Evolutionary conservation across 352 stramenopile species (phyloP).

Genomic region (Phytophthora boehmeriae): DNA sequence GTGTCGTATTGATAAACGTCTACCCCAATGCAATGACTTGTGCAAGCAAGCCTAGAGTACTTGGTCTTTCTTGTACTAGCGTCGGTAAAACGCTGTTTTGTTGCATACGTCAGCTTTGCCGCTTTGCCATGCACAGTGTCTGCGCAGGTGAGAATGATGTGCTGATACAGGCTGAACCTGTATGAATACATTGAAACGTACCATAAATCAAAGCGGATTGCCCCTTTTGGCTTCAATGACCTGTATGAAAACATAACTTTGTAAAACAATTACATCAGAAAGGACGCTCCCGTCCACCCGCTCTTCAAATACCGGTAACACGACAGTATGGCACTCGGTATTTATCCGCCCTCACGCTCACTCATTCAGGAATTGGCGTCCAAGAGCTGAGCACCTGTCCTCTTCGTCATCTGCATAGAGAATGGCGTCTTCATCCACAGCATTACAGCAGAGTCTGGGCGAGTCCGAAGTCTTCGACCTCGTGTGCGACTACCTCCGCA

Average conservation of each 20-base stretch:
- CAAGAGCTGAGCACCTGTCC: constrained; percentile 19
- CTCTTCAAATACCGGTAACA: constrained; percentile 13
- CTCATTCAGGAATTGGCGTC: constrained; percentile 38
- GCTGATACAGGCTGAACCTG: constrained; percentile 13
- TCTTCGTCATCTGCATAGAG: constrained; percentile 1
- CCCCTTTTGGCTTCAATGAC: not conserved
- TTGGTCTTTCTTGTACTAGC: too few species aligned
- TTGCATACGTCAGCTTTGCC: too few species aligned
- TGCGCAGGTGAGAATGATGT: constrained; percentile 18
- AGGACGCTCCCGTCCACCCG: constrained; percentile 23
- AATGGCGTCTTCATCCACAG: constrained; percentile 60
- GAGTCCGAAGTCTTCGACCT: constrained; percentile 89
- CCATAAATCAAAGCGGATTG: not conserved
- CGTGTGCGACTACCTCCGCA: constrained; percentile 88
- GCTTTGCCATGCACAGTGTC: constrained; percentile 14
- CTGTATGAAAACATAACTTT: too few species aligned
- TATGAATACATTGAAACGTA: not conserved
- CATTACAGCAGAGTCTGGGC: constrained; percentile 79
- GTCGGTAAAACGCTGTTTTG: too few species aligned
- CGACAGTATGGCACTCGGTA: too few species aligned
- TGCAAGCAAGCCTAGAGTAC: too few species aligned
- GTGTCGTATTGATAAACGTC: too few species aligned
- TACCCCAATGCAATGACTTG: too few species aligned
- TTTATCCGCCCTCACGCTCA: too few species aligned
- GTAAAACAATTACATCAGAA: not conserved